Base-by-base conservation (phyloP, 257 asterid genomes). In the Catharanthus roseus region DNA sequence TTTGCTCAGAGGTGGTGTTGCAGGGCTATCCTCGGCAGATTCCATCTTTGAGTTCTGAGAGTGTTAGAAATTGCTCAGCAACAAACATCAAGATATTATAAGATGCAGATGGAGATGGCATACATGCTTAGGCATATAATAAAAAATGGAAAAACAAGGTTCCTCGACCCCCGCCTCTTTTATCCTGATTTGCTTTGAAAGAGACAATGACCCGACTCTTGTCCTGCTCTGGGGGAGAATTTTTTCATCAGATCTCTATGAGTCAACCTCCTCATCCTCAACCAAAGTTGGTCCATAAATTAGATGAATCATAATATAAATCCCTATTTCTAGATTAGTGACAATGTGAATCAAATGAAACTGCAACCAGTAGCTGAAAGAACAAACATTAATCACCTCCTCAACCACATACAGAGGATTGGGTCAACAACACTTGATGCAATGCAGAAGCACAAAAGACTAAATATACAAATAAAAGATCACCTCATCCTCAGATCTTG, bases 401-500 rank as follows among this genome's bases (percentile, higher is more conserved):
- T 42, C 47, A 42, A 42, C 47, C 47, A 42, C 47, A 42, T 7
- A 24, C 45, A 72, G 31, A 31, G 8, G 11, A 39, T 31, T 11
- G 19, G 1, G 33, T 21, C 56, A 29, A 65, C 33, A n/a, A 47
- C 19, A 29, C 29, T 62, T 18, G 18, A 23, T 10, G 62, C 42
- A 68, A 74, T 47, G 53, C 64, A 36, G 41, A 39, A 42, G 47
- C 12, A 42, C 11, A n/a, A 42, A 68, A 38, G 42, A 8, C n/a
- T 38, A 38, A 75, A 53, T 45, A 70, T 1, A 34, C 2, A 60
- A 31, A 31, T 31, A 19, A 61, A 61, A 21, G 44, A 9, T 65
- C 75, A 90, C 98, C 96, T 92, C 93, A 54, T 86, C 90, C 84
- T 88, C 96, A 69, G 93, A 84, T 64, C 71, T 86, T 4, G 89